Conservation (phyloP, 345 rosid species). For the Salix exigua region DNA sequence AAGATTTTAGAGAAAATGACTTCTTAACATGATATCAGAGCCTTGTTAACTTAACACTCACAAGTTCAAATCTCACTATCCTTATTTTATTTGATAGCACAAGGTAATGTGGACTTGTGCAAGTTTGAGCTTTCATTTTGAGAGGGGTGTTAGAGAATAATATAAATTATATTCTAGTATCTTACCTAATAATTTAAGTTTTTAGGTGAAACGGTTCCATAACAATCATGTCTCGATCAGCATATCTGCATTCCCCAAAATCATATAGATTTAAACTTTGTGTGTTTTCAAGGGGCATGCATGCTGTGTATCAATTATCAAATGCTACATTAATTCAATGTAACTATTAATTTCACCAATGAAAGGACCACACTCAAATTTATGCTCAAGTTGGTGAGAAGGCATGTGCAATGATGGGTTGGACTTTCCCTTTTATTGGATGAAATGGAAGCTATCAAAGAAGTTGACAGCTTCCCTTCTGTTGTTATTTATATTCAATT, state of each 20-base stretch:
- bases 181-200: accelerated
- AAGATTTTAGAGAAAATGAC: accelerated
- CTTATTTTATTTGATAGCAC: too few species aligned
- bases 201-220: too few species aligned
- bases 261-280: too few species aligned
- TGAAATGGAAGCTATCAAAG: conserved; percentile 4
- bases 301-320: neutral
- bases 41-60: too few species aligned
- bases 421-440: conserved; percentile 16
- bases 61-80: too few species aligned
- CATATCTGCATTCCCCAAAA: neutral
- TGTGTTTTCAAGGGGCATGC: neutral
- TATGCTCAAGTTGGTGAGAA: neutral
- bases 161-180: too few species aligned
- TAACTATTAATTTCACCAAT: neutral
- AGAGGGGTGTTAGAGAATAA: accelerated
- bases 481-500: conserved; percentile 7
- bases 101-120: accelerated
- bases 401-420: conserved; percentile 30
- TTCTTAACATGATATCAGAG: too few species aligned
- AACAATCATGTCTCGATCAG: conserved; percentile 9
- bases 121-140: accelerated
- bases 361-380: conserved; percentile 2
- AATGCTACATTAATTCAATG: neutral
- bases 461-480: conserved; percentile 13